phyloP scores from a whole-genome alignment of 2,329 filamentous ascomycete species.

The Orbilia ellipsospora region DNA sequence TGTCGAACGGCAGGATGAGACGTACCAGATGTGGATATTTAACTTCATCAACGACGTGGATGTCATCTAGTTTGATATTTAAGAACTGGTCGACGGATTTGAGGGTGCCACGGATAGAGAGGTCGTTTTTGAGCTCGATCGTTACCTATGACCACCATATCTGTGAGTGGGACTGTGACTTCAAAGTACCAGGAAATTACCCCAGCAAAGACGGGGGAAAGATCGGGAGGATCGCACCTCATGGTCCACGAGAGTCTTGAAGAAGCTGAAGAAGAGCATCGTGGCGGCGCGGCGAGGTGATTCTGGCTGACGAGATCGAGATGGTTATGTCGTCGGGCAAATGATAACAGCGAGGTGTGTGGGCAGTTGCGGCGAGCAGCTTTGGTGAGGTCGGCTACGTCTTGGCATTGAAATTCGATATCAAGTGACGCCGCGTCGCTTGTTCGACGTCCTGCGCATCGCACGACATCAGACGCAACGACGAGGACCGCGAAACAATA shows the following conservation, averaged over 20 bases:
- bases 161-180: slow-evolving; percentile 64
- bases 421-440: slow-evolving; percentile 53
- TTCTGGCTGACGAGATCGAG: slow-evolving; percentile 6
- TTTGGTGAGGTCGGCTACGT: slow-evolving; percentile 22
- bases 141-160: slow-evolving; percentile 74
- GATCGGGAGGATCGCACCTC: slow-evolving; percentile 50
- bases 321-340: slow-evolving; percentile 1
- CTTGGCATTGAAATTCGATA: slow-evolving; percentile 51
- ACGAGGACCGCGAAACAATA: slow-evolving; percentile 8
- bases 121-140: slow-evolving; percentile 99
- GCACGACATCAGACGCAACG: slow-evolving; percentile 7
- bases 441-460: not conserved
- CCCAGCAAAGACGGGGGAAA: not conserved
- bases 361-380: slow-evolving; percentile 20
- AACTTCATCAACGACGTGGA: slow-evolving; percentile 88
- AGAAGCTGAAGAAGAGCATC: slow-evolving; percentile 74
- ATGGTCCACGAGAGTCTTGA: slow-evolving; percentile 93
- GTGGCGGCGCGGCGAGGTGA: slow-evolving; percentile 10
- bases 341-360: too few species aligned
- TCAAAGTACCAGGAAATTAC: not conserved
- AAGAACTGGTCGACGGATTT: slow-evolving; percentile 99
- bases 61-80: slow-evolving; percentile 98
- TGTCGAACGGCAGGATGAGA: not conserved
- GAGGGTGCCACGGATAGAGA: slow-evolving; percentile 91
- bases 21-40: slow-evolving; percentile 91